Conservation (phyloP, 2,329 filamentous ascomycete species). For the Fusarium anguioides region DNA sequence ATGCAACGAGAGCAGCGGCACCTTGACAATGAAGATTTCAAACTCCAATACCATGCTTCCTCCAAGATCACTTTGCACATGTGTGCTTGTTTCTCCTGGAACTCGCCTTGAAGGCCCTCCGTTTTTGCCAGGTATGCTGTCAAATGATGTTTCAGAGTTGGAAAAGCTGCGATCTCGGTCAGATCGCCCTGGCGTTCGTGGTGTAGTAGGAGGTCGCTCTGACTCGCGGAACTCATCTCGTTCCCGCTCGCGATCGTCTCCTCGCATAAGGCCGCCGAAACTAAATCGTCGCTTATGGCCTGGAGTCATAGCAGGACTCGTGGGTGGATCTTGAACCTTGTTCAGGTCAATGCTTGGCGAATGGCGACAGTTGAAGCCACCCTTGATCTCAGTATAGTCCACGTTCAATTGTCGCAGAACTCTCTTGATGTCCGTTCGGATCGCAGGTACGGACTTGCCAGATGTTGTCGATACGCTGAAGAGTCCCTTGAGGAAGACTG, state of each 20-base stretch:
- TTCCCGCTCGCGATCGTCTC: constrained; percentile 72
- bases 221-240: constrained; percentile 78
- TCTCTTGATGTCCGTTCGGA: constrained; percentile 88
- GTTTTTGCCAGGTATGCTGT: constrained; percentile 71
- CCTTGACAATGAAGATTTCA: constrained; percentile 97
- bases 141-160: constrained; percentile 87
- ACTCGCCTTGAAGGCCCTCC: constrained; percentile 66
- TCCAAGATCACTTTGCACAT: constrained; percentile 89
- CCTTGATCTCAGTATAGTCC: constrained; percentile 91
- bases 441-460: constrained; percentile 86
- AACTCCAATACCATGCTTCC: constrained; percentile 87
- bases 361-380: constrained; percentile 91
- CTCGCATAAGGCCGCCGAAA: constrained; percentile 74
- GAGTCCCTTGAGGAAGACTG: constrained; percentile 93
- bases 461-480: constrained; percentile 98
- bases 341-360: constrained; percentile 89
- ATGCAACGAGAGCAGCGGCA: constrained; percentile 90
- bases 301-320: constrained; percentile 66
- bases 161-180: constrained; percentile 79
- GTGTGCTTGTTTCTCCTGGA: constrained; percentile 89
- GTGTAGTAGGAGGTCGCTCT: constrained; percentile 54
- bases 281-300: constrained; percentile 83
- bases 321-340: constrained; percentile 73
- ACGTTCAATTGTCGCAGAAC: constrained; percentile 89
- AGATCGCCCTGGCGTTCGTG: constrained; percentile 58